Base-by-base conservation (phyloP, 148 eudicot species). In the Nepenthes mirabilis region DNA sequence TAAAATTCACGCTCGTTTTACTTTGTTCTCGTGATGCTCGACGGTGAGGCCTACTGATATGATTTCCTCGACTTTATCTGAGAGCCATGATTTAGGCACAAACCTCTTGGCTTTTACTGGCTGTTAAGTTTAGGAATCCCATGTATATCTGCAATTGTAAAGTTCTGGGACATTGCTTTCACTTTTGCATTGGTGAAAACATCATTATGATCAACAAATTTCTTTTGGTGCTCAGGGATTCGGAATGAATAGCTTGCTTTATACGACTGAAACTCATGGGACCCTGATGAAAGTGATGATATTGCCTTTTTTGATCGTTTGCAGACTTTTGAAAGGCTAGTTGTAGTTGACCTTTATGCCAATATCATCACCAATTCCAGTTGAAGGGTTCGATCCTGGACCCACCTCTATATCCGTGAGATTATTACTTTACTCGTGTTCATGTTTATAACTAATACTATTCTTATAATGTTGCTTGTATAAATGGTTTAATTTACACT, bases 121-220 rank as follows among this genome's bases (percentile, higher is more conserved):
- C 61, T 47, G 74, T 74, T 74, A 68, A 64, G 33, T 66, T 69
- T 64, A 74, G 84, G 91, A 79, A 82, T 82, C 77, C 84, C 81
- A 79, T 58, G 86, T 75, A 84, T 64, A 73, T 69, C 53, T 70
- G 56, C 77, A 55, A 55, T 36, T 55, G 68, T 68, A 61, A 36
- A 70, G 56, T 70, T 54, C 53, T 23, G 70, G 55, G 73, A 56
- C 52, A 65, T 12, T 63, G 68, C 60, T 58, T 66, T 69, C 55
- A 55, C 80, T 75, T 75, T 77, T 72, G 40, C 64, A 71, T 74
- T 70, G 66, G 72, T 75, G 72, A 76, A 68, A 70, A 78, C 81
- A 75, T 58, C 81, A 75, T 58, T 67, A 78, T 69, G 65, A 80
- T 73, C 72, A 70, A 52, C 60, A 56, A 57, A 63, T 71, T 65